Conservation (phyloP, 2,329 filamentous ascomycete genomes). For the Paecilomyces niveus region DNA sequence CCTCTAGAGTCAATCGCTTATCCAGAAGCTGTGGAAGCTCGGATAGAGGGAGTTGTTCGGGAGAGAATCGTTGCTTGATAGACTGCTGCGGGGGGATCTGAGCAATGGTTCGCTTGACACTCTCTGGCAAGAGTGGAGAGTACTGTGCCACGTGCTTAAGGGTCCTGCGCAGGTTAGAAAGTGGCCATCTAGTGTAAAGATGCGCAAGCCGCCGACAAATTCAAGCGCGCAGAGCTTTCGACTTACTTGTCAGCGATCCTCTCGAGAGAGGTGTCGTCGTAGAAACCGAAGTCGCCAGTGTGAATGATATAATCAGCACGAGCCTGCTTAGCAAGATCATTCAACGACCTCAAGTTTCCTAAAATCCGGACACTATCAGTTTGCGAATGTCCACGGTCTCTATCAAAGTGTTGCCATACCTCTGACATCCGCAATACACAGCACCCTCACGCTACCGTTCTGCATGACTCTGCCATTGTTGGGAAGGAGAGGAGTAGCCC, state of each 20-base stretch:
- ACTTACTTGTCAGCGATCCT: constrained; percentile 95
- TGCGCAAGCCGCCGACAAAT: neutral
- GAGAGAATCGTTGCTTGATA: constrained; percentile 77
- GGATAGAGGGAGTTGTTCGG: constrained; percentile 80
- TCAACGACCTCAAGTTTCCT: constrained; percentile 94
- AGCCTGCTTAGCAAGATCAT: constrained; percentile 90
- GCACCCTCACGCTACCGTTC: constrained; percentile 38
- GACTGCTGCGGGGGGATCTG: constrained; percentile 57
- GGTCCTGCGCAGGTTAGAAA: constrained; percentile 54
- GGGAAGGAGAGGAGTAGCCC: constrained; percentile 41
- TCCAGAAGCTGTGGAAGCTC: constrained; percentile 84
- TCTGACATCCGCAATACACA: constrained; percentile 47
- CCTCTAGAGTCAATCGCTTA: constrained; percentile 82
- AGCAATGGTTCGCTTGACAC: constrained; percentile 60
- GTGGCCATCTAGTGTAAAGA: constrained; percentile 4
- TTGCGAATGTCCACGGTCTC: neutral
- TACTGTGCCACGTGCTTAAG: constrained; percentile 98
- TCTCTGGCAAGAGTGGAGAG: constrained; percentile 83
- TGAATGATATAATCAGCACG: constrained; percentile 97
- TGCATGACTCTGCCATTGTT: constrained; percentile 46
- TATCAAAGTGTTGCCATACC: constrained; percentile 23
- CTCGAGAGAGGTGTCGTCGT: constrained; percentile 91
- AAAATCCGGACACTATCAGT: constrained; percentile 5
- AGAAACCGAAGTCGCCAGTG: constrained; percentile 98
- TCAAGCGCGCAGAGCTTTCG: neutral